Base-by-base conservation (phyloP, 2,329 filamentous ascomycete species). In the Colletotrichum tofieldiae region DNA sequence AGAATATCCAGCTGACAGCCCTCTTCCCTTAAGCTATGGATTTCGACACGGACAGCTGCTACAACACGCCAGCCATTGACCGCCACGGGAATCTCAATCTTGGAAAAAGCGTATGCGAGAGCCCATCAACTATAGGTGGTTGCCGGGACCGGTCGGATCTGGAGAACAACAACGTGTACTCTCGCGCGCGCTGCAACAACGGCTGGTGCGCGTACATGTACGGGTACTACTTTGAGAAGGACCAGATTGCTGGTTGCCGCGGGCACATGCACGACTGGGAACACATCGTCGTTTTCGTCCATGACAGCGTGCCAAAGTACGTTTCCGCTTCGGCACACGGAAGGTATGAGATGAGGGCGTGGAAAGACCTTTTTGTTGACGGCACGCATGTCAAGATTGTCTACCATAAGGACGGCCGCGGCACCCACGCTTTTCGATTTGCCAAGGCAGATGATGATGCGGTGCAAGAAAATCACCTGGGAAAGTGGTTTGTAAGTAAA, bases 201-300 rank as follows among this genome's bases (percentile, higher is more conserved):
- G 81, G 81, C 69, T 85, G 83, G 83, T 86, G 84, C 77, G 79
- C 80, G 18, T 81, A 83, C 76, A 55, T 85, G 37, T 86, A 86
- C 76, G 83, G 80, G 72, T 85, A 86, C 77, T 86, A 84, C 77
- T 86, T 86, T 65, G 84, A 86, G 73, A 85, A 85, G 78, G 84
- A 85, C 77, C 80, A 82, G 3, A 77, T 12, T 1, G 78, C 3
- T 18, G 60, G 51, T 12, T 62, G 58, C 12, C 37, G 66, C 18
- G 51, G 51, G 6, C 51, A 54, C 29, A 20, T 1, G 8, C 29
- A 54, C 51, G 51, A 54, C 51, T 54, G 51, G 51, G 51, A 54
- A 16, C 51, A 54, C 51, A 16, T 54, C 51, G 29, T 54, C 51
- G 51, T 54, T 9, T 54, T 52, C 49, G 26, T 52, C 49, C 5